Base-by-base conservation (phyloP, 441 rosid species). In the Syzygium syzygioides region DNA sequence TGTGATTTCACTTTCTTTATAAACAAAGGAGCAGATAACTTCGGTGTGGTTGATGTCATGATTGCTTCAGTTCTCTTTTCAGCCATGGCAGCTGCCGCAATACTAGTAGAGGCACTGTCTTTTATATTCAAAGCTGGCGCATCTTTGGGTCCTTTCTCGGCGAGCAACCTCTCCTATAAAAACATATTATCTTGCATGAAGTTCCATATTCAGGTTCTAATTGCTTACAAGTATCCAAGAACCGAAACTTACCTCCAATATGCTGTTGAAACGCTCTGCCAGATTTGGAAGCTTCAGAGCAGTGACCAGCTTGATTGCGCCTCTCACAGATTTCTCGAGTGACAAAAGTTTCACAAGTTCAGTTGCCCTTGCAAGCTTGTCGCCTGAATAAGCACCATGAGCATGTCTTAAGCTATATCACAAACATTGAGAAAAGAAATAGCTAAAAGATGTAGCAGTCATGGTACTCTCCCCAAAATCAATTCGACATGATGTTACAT, bases 231-330 rank as follows among this genome's bases (percentile, higher is more conserved):
- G 1, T 53, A 85, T 37, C 83, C 83, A 37, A 37, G 83, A 71
- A 6, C 83, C 17, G 28, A 85, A 26, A 55, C 89, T 89, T 86
- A 94, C 99, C 96, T 97, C 99, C 86, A 96, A 92, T 90, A 98
- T 94, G 90, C 88, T 89, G 91, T 97, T 93, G 93, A 98, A 97
- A 53, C 96, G 94, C 89, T 96, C 99, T 3, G 98, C 99, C 90
- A 98, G 92, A 92, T 93, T 95, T 14, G 99, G 99, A 90, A 97
- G 98, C 95, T 96, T 97, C 91, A 98, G 93, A 88, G 95, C 94
- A 60, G 98, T 96, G 45, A 95, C 99, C 50, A 98, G 96, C 93
- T 95, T 96, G 91, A 97, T 95, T 30, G 99, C 98, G 79, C 97
- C 99, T 93, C 92, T 96, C 91, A 98, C 93, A 55, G 98, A 96